These are phyloP conservation scores for Boletus insuetus DNA, from an alignment of 768 basidiomycete genomes.

Conservation along the genomic window DNA sequence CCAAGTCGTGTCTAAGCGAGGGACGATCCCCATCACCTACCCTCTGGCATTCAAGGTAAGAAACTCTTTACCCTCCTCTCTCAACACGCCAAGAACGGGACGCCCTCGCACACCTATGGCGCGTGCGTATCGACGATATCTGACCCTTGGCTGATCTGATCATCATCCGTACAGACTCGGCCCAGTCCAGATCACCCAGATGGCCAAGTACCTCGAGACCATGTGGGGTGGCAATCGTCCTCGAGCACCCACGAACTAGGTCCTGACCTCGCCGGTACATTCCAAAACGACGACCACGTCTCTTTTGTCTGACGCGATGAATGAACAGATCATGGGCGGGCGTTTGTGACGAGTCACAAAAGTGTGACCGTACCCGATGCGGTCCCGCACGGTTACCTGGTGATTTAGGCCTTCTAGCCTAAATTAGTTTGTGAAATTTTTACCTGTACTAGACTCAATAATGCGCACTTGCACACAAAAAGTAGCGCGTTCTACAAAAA, in stretches of 20 bases:
- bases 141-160: constrained; percentile 20
- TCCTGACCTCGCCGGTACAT: constrained; percentile 91
- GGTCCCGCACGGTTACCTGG: no score
- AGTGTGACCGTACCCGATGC: no score
- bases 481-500: no score
- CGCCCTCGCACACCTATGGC: constrained; percentile 95
- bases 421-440: no score
- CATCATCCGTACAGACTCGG: constrained; percentile 66
- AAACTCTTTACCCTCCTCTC: constrained; percentile 79
- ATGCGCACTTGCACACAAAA: no score
- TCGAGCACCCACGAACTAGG: constrained; percentile 95
- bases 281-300: no score
- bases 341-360: no score
- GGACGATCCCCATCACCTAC: constrained; percentile 81
- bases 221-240: constrained; percentile 94
- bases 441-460: no score
- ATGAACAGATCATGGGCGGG: neutral
- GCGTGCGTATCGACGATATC: constrained; percentile 60
- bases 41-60: constrained; percentile 79
- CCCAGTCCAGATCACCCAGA: constrained; percentile 96
- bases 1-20: constrained; percentile 92
- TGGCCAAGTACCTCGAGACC: constrained; percentile 98
- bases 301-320: neutral
- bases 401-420: no score
- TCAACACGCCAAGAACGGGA: constrained; percentile 71